These are phyloP conservation scores for Biscogniauxia mediterranea DNA, from an alignment of 2,329 filamentous ascomycete genomes.

Conservation along the genomic window DNA sequence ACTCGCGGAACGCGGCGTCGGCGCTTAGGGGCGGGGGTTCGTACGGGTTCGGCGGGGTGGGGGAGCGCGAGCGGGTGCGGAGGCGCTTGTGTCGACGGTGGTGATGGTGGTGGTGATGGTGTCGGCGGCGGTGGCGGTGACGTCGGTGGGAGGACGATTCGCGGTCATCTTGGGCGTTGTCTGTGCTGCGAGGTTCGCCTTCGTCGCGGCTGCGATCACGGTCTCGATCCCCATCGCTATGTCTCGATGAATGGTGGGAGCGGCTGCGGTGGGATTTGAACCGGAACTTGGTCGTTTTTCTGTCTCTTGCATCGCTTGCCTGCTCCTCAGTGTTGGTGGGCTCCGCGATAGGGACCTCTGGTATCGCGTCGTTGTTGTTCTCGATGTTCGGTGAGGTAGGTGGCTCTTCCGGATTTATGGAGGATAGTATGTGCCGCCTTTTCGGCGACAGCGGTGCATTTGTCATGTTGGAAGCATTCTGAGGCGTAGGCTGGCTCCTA, in stretches of 20 bases:
- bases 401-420: slow-evolving; percentile 30
- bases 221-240: slow-evolving; percentile 12
- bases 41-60: slow-evolving; percentile 47
- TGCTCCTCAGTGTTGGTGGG: slow-evolving; percentile 18
- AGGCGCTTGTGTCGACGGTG: slow-evolving; percentile 31
- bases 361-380: slow-evolving; percentile 1
- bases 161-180: slow-evolving; percentile 1
- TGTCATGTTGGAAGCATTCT: slow-evolving; percentile 30
- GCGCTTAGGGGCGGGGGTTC: slow-evolving; percentile 55
- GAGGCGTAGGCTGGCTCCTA: slow-evolving; percentile 3
- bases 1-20: slow-evolving; percentile 82
- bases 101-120: slow-evolving; percentile 27
- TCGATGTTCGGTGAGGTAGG: slow-evolving; percentile 19
- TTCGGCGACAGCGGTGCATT: slow-evolving; percentile 30
- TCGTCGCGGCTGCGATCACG: slow-evolving; percentile 10
- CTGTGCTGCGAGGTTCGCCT: neutral
- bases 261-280: slow-evolving; percentile 40
- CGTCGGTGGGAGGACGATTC: slow-evolving; percentile 14
- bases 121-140: slow-evolving; percentile 21
- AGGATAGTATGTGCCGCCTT: slow-evolving; percentile 35
- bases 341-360: slow-evolving; percentile 12
- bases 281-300: slow-evolving; percentile 37
- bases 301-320: slow-evolving; percentile 14
- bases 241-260: slow-evolving; percentile 26
- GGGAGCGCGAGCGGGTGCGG: slow-evolving; percentile 39